These are phyloP conservation scores for Pleochaeta shiraiana DNA, from an alignment of 2,329 filamentous ascomycete species.

Conservation along the genomic window DNA sequence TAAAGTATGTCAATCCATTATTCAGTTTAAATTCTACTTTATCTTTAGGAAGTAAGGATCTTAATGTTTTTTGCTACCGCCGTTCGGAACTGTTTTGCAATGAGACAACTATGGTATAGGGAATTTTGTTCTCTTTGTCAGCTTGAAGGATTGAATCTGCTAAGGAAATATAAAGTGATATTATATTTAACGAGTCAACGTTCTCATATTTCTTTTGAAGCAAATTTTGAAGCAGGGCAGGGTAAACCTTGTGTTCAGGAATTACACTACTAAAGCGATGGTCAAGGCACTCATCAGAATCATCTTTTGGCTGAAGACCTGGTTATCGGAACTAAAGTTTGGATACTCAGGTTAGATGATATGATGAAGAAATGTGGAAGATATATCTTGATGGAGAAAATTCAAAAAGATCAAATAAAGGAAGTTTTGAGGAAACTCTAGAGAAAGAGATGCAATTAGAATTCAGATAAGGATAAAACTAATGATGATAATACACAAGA, in stretches of 20 bases:
- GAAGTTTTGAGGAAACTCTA: no score
- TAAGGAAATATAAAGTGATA: not conserved
- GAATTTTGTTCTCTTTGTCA: not conserved
- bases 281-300: constrained; percentile 3
- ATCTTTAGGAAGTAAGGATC: no score
- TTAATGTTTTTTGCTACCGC: no score
- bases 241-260: not conserved
- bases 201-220: not conserved
- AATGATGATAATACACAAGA: no score
- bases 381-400: no score
- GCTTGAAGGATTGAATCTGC: not conserved
- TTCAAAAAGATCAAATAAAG: no score
- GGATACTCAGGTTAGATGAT: no score
- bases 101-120: not conserved
- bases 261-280: not conserved
- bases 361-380: no score
- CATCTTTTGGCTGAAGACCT: constrained; percentile 2
- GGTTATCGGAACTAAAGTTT: not conserved
- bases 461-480: no score
- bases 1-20: not conserved
- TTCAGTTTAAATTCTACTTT: no score
- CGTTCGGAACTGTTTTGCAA: not conserved
- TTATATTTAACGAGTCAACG: not conserved
- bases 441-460: no score
- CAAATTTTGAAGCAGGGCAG: no score